These are phyloP conservation scores for Sclerotinia subarctica DNA, from an alignment of 2,329 filamentous ascomycete genomes.

Conservation along the genomic window DNA sequence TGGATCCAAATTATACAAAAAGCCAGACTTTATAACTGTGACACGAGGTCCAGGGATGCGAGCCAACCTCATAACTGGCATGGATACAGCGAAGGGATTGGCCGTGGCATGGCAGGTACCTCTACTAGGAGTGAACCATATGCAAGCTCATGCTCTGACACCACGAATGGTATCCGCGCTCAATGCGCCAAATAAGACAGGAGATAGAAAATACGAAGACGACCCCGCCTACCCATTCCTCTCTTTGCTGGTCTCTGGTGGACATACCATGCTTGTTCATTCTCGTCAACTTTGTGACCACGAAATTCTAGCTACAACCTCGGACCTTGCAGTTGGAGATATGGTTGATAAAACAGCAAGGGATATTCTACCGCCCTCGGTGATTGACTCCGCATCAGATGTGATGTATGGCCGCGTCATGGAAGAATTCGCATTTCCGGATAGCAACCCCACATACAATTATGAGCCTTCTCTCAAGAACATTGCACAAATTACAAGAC, in stretches of 20 bases:
- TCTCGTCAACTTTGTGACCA: conserved; percentile 68
- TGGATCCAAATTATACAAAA: conserved; percentile 40
- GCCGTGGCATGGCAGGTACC: conserved; percentile 80
- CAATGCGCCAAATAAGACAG: not conserved
- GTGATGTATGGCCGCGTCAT: conserved; percentile 80
- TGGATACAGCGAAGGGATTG: conserved; percentile 84
- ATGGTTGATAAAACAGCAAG: conserved; percentile 85
- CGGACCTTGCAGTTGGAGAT: conserved; percentile 86
- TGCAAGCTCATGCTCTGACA: conserved; percentile 94
- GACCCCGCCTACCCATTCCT: conserved; percentile 75
- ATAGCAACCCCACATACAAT: conserved; percentile 40
- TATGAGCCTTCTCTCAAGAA: conserved; percentile 50
- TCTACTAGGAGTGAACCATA: conserved; percentile 85
- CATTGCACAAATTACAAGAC: conserved; percentile 52
- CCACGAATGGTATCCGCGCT: conserved; percentile 71
- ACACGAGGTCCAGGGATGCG: conserved; percentile 90
- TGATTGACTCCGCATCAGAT: conserved; percentile 53
- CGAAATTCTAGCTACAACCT: conserved; percentile 66
- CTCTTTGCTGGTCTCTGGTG: conserved; percentile 84
- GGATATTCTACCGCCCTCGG: conserved; percentile 61
- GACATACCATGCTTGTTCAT: conserved; percentile 82
- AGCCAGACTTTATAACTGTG: conserved; percentile 81
- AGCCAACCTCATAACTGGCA: conserved; percentile 70
- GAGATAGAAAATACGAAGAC: not conserved
- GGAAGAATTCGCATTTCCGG: conserved; percentile 74